Evolutionary conservation across 805 yeast genomes (phyloP), one percentile per base, ranked within the genome.

Genomic region (Candida boidinii): DNA sequence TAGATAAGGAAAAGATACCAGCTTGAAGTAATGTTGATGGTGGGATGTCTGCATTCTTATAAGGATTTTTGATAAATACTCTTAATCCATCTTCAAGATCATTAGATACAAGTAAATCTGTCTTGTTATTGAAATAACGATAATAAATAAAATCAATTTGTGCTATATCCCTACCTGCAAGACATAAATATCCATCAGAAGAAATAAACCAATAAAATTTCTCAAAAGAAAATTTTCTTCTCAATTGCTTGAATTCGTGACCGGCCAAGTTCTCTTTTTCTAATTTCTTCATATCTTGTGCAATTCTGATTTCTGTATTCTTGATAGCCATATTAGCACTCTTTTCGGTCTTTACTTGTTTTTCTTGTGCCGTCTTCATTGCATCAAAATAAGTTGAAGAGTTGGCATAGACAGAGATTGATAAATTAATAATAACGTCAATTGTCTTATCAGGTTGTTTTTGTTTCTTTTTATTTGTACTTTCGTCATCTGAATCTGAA

Each of bases 141-240:
- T 79, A 78, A 48, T 81, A 82, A 18, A 92, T 71, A 61, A 84
- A 70, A 46, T 88, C 95, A 4, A 75, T 68, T 52, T 90, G 97
- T 4, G 73, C 53, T 16, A 67, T 71, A 51, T 92, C 96, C 41
- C 86, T 75, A 2, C 96, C 97, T 29, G 88, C 86, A 34, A 92
- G 56, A 37, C 94, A 82, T 31, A 92, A 59, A 49, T 82, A 87
- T 0, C 92, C 88, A 50, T 90, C 97, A 43, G 79, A 76, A 0
- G 96, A 73, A n/a, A 88, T 64, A 49, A 92, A 92, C 98, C 98
- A 92, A 48, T 68, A 76, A 54, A 79, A 90, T 55, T 90, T 92
- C 52, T 92, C 98, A 60, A 92, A 92, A 84, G 96, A 88, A 51
- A 66, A 79, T 29, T 85, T 86, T 4, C 72, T 65, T 29, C 96